Evolutionary conservation across 768 basidiomycete genomes (phyloP).

Genomic region (Suillus decipiens): DNA sequence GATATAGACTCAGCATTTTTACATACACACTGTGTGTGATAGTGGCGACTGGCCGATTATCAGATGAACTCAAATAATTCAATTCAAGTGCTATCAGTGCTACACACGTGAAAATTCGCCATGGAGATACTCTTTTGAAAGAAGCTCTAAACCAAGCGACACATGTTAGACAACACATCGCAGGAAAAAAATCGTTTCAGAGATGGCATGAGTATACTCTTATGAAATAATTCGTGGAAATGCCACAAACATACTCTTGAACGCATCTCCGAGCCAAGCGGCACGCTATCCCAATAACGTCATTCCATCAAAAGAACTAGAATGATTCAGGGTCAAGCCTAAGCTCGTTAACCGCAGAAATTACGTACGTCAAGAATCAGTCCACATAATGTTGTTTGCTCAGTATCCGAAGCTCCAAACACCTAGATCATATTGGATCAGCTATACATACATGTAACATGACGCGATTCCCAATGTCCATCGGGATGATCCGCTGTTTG

Average conservation of each 20-base stretch:
- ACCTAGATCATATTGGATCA: slow-evolving; percentile 9
- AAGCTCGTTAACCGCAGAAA: background rate
- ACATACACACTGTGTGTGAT: background rate
- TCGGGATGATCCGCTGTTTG: slow-evolving; percentile 22
- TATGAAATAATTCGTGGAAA: background rate
- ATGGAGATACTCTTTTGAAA: background rate
- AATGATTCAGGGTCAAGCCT: background rate
- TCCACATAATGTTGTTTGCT: background rate
- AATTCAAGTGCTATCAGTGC: background rate
- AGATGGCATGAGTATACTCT: background rate
- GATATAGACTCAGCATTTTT: background rate
- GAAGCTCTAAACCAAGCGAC: background rate
- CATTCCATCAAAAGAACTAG: background rate
- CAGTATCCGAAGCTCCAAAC: background rate
- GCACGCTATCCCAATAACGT: background rate
- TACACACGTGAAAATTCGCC: background rate
- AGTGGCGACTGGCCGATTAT: background rate
- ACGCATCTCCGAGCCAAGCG: background rate
- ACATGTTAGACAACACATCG: background rate
- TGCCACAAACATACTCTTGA: background rate
- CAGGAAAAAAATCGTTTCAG: background rate
- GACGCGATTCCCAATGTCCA: slow-evolving; percentile 52
- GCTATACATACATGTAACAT: slow-evolving; percentile 44
- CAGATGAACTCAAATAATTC: background rate
- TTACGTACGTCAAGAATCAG: background rate